Conservation (phyloP, 805 yeast genomes). For the Saturnispora gosingensis region DNA sequence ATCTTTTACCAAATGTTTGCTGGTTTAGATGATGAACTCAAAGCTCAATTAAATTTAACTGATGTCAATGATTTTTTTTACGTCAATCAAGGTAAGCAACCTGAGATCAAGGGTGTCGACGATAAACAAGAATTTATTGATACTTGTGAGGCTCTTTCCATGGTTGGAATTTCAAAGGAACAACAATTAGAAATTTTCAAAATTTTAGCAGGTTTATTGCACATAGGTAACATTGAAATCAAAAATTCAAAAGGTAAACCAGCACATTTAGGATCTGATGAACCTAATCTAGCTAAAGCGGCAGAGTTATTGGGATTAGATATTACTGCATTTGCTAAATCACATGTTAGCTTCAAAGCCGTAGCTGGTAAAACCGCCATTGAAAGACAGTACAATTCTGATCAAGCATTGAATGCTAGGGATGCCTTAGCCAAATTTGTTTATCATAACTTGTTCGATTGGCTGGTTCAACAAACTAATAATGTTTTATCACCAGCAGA, state of each 20-base stretch:
- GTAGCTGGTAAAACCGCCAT: constrained; percentile 66
- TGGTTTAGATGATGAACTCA: constrained; percentile 55
- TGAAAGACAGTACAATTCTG: constrained; percentile 76
- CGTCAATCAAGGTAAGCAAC: constrained; percentile 80
- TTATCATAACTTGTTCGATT: constrained; percentile 86
- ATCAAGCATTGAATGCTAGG: constrained; percentile 84
- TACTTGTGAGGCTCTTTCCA: constrained; percentile 65
- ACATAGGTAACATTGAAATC: constrained; percentile 86
- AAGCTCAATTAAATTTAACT: constrained; percentile 49
- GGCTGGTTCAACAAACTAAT: constrained; percentile 85
- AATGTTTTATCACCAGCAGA: constrained; percentile 71
- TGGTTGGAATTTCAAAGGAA: constrained; percentile 61
- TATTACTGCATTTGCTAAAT: constrained; percentile 64
- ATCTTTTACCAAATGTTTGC: constrained; percentile 83
- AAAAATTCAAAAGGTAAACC: constrained; percentile 70
- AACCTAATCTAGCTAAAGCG: constrained; percentile 74
- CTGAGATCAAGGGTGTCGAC: constrained; percentile 64
- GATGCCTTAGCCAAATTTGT: constrained; percentile 96
- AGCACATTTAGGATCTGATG: constrained; percentile 75
- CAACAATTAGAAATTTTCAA: constrained; percentile 64
- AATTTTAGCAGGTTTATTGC: constrained; percentile 79
- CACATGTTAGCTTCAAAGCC: constrained; percentile 47
- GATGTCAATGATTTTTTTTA: constrained; percentile 64
- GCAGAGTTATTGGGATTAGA: constrained; percentile 79
- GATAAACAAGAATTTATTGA: constrained; percentile 70